Evolutionary conservation across 2,329 filamentous ascomycete genomes (phyloP).

Genomic region (Parastagonospora avenae): DNA sequence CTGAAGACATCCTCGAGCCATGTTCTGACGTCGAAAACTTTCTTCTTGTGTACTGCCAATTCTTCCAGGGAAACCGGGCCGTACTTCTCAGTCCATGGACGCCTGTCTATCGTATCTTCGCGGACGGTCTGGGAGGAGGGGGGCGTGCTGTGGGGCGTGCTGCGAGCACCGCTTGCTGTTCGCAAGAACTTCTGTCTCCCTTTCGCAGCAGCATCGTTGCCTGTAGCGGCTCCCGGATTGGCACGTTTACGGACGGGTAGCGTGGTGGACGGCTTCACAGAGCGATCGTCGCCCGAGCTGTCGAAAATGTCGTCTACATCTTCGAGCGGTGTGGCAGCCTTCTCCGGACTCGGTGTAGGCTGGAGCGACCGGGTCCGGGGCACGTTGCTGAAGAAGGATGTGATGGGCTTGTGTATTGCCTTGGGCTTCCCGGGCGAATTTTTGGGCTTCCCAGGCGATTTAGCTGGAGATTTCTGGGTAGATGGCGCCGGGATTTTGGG

Average conservation of each 20-base stretch:
- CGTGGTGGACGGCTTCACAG: slow-evolving; percentile 21
- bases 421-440: slow-evolving; percentile 45
- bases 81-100: slow-evolving; percentile 89
- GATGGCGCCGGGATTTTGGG: slow-evolving; percentile 22
- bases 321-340: slow-evolving; percentile 30
- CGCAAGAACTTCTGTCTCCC: slow-evolving; percentile 54
- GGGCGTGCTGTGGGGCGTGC: slow-evolving; percentile 33
- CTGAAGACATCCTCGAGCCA: slow-evolving; percentile 80
- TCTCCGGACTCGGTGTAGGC: slow-evolving; percentile 48
- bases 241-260: slow-evolving; percentile 40
- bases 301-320: slow-evolving; percentile 47
- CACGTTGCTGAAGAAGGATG: slow-evolving; percentile 55
- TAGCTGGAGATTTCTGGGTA: slow-evolving; percentile 35
- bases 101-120: slow-evolving; percentile 57
- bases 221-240: slow-evolving; percentile 19
- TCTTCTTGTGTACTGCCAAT: slow-evolving; percentile 92
- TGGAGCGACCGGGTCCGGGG: slow-evolving; percentile 49
- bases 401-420: slow-evolving; percentile 51
- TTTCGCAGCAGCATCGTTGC: slow-evolving; percentile 24
- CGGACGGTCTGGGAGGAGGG: slow-evolving; percentile 30
- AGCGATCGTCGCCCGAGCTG: slow-evolving; percentile 40
- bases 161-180: slow-evolving; percentile 40
- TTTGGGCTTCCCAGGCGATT: slow-evolving; percentile 43
- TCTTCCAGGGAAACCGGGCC: slow-evolving; percentile 77
- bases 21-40: slow-evolving; percentile 80